A percentile compares a stretch with the other conserved stretches of the same genome.
phyloP scores from a whole-genome alignment of 2,329 filamentous ascomycete genomes.

The Verruconis gallopava region DNA sequence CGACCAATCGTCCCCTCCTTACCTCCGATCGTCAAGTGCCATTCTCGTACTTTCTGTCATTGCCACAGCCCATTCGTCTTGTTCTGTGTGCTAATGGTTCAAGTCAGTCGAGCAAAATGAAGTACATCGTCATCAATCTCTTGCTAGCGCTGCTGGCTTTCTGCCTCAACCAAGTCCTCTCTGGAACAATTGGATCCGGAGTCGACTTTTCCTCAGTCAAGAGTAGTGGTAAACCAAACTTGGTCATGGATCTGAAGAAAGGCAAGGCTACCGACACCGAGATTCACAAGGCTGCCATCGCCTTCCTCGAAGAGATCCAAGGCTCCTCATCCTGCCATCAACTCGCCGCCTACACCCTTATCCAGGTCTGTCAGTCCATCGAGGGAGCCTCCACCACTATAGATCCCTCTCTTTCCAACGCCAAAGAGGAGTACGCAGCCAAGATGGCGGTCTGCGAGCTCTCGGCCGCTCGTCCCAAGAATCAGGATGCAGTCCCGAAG shows the following conservation, averaged over 20 bases:
- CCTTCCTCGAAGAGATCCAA: slow-evolving; percentile 32
- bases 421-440: slow-evolving; percentile 46
- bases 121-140: no score
- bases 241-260: background rate
- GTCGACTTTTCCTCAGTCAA: background rate
- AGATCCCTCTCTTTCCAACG: slow-evolving; percentile 22
- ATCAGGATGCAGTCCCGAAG: slow-evolving; percentile 14
- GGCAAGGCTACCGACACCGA: slow-evolving; percentile 15
- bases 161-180: no score
- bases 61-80: no score
- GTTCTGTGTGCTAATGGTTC: no score
- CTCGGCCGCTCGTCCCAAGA: slow-evolving; percentile 28
- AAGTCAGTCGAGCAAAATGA: no score
- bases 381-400: slow-evolving; percentile 17
- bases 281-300: slow-evolving; percentile 30
- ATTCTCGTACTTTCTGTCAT: no score
- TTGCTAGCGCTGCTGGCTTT: no score
- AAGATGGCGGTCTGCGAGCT: slow-evolving; percentile 53
- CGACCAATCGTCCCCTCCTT: no score
- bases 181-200: no score
- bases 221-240: background rate
- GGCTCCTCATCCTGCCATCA: slow-evolving; percentile 38
- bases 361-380: slow-evolving; percentile 41
- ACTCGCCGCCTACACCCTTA: slow-evolving; percentile 37
- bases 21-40: no score